Base-by-base conservation (phyloP, 768 basidiomycete genomes). In the Phylloporus sp. region DNA sequence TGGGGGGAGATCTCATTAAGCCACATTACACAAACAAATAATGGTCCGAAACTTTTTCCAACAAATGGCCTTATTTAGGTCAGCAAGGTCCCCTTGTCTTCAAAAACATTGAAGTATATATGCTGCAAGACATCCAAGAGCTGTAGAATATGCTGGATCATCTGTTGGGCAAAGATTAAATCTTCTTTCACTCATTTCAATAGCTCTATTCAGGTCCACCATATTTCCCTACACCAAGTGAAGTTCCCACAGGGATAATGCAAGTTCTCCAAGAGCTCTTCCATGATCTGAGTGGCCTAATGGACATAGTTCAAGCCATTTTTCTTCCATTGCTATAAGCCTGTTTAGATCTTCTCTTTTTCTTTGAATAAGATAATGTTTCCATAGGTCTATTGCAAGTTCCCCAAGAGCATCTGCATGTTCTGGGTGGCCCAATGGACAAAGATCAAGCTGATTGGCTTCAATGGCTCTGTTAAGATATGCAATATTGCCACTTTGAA, bases 401-500 rank as follows among this genome's bases (percentile, higher is more conserved):
- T 0, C 24, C 8, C 40, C 40, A 26, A 41, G 40, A 5, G 40
- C 40, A 12, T 6, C 9, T 0, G 24, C 5, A 41, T 41, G 40
- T 41, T 41, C 40, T 26, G 40, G 24, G 27, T 41, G 40, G 4
- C 40, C 40, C 12, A n/a, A 8, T 26, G 40, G 44, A 45, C 44
- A 45, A 45, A 45, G 44, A 13, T 24, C 20, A 34, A 46, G 45
- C 45, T 35, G 24, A 2, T 12, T 4, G 13, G 28, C 16, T 27
- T 38, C 38, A n/a, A 48, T 48, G 28, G 36, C 47, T 48, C 18
- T 48, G 15, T 48, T 22, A 13, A 48, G 47, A 6, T 39, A 36
- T 29, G 27, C 10, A 22, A 29, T 31, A 29, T 48, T 48, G 2
- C 47, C 47, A 12, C 6, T 8, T 26, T 26, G 31, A 26, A 5